Evolutionary conservation across 352 stramenopile species (phyloP).

Genomic region (Peronospora farinosa): DNA sequence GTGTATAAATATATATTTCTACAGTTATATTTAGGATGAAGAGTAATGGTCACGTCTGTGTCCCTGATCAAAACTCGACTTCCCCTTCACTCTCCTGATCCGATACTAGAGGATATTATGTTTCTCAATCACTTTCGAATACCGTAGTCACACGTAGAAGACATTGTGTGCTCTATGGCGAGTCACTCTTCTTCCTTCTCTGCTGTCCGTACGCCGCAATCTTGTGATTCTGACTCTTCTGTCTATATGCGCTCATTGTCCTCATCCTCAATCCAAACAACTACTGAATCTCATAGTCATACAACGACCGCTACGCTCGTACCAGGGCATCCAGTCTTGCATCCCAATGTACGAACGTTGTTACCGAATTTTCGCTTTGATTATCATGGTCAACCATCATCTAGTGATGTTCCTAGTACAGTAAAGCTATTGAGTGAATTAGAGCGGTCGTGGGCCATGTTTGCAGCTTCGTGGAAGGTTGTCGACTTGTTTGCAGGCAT

Average conservation of each 20-base stretch:
- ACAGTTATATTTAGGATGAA: no score
- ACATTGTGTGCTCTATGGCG: neutral
- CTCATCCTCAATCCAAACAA: conserved; percentile 4
- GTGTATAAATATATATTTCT: no score
- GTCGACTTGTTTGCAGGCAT: conserved; percentile 61
- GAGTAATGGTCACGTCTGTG: no score
- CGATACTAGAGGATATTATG: no score
- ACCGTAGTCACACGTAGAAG: no score
- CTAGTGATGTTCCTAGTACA: conserved; percentile 38
- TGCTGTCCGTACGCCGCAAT: conserved; percentile 13
- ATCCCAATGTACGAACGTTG: conserved; percentile 6
- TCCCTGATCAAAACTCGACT: no score
- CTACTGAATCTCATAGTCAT: neutral
- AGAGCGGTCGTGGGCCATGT: conserved; percentile 71
- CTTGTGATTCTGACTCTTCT: conserved; percentile 2
- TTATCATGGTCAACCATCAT: conserved; percentile 7
- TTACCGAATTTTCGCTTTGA: conserved; percentile 5
- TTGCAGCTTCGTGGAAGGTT: conserved; percentile 54
- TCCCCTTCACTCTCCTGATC: no score
- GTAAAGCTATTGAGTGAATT: conserved; percentile 67
- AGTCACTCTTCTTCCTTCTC: conserved; percentile 16
- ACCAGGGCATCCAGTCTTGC: conserved; percentile 1
- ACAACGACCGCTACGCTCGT: conserved; percentile 6
- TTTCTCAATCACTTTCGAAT: no score
- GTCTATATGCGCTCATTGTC: conserved; percentile 11